Base-by-base conservation (phyloP, 768 basidiomycete species). In the Rhodotorula diobovata region DNA sequence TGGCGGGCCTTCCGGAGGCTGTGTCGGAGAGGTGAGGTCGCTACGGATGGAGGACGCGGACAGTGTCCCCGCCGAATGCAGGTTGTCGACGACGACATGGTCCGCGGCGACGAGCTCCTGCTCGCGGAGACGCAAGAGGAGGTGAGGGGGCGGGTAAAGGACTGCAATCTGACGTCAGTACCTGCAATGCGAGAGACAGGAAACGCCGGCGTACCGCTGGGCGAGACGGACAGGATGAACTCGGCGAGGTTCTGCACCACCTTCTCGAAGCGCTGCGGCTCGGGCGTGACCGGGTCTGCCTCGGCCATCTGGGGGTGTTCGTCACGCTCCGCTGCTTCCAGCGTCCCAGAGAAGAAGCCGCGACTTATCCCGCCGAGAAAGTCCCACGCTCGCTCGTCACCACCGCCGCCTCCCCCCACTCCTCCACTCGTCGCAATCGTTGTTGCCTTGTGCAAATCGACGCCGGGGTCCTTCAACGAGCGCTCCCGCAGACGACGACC, bases 191-290 rank as follows among this genome's bases (percentile, higher is more conserved):
- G 39, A 43, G 41, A 41, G 6, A 56, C 15, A 51, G 39, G n/a
- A 39, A 30, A 53, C 8, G 61, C 10, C 18, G 10, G 39, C 55
- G 14, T 16, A 62, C 66, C 73, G 60, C 70, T 62, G 1, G 74
- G 72, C 4, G 71, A 71, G 4, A 66, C 61, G 12, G 68, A 71
- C 9, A 76, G 58, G 7, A 71, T 39, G 51, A 63, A 70, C n/a
- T 28, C 9, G 23, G 70, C 64, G 32, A 76, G 64, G 21, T 71
- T 58, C 48, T 66, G 56, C 37, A 73, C 68, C 25, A 76, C 75
- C 37, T 70, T 70, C 63, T 76, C 65, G 67, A 76, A 76, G 1
- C 72, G 61, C 7, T 62, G 66, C 32, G 59, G 51, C 11, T 53
- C 51, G 9, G 30, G 32, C 18, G 32, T 18, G 30, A 4, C 12